A percentile compares a stretch with the other conserved stretches of the same genome.
phyloP scores from a whole-genome alignment of 2,329 filamentous ascomycete species.

The Paecilomyces formosus region DNA sequence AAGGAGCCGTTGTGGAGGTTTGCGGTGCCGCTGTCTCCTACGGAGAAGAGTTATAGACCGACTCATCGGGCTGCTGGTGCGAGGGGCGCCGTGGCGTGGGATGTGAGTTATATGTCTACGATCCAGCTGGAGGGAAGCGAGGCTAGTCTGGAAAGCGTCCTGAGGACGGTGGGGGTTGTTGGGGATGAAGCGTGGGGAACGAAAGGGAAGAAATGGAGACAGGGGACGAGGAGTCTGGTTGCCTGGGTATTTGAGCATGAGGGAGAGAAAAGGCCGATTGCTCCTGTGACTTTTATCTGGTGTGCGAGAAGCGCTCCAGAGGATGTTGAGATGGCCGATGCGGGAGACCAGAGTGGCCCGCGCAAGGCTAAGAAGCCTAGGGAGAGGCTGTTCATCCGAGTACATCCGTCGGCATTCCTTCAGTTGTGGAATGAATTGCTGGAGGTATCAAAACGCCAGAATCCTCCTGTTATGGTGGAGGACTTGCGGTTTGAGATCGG shows the following conservation, averaged over 20 bases:
- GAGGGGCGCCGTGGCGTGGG: conserved; percentile 78
- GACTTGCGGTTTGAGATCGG: conserved; percentile 66
- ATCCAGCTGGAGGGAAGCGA: conserved; percentile 66
- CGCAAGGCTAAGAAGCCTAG: conserved; percentile 28
- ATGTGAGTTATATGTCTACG: conserved; percentile 89
- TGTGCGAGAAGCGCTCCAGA: conserved; percentile 39
- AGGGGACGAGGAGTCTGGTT: conserved; percentile 50
- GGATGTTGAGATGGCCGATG: conserved; percentile 30
- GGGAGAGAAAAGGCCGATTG: conserved; percentile 51
- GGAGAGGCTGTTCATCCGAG: conserved; percentile 58
- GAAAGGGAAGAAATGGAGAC: conserved; percentile 64
- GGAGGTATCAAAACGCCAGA: conserved; percentile 52
- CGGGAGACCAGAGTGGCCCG: conserved; percentile 10
- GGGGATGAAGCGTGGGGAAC: conserved; percentile 54
- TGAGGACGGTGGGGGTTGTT: conserved; percentile 58
- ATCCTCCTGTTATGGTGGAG: conserved; percentile 54
- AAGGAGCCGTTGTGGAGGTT: conserved; percentile 83
- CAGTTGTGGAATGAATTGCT: conserved; percentile 58
- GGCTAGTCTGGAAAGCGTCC: conserved; percentile 55
- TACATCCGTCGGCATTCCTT: conserved; percentile 72
- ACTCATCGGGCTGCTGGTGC: conserved; percentile 73
- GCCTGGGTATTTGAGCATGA: conserved; percentile 53
- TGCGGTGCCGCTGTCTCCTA: conserved; percentile 74
- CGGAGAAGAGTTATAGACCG: conserved; percentile 80
- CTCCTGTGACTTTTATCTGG: conserved; percentile 71